Conservation (phyloP, 2,329 filamentous ascomycete genomes). For the Colletotrichum sp. region DNA sequence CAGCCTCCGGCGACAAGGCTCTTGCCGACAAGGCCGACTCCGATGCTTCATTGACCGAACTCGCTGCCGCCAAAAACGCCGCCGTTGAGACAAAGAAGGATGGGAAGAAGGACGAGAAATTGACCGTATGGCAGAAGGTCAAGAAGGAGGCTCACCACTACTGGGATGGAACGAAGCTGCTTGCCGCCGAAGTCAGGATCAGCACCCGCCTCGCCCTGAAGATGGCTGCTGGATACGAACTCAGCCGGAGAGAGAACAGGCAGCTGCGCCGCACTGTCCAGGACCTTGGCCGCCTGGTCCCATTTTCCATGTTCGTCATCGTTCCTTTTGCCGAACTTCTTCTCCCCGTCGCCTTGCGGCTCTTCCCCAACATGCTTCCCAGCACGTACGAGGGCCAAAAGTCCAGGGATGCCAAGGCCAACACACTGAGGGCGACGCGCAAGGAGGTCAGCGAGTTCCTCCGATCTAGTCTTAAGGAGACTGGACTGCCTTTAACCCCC, state of each 20-base stretch:
- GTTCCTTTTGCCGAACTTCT: constrained; percentile 95
- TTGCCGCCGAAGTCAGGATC: constrained; percentile 91
- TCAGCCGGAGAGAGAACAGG: constrained; percentile 90
- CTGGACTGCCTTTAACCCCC: constrained; percentile 85
- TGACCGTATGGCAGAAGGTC: constrained; percentile 89
- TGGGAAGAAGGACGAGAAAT: constrained; percentile 79
- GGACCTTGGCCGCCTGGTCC: constrained; percentile 89
- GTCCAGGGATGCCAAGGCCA: constrained; percentile 88
- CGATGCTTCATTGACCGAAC: constrained; percentile 59
- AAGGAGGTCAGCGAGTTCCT: constrained; percentile 95
- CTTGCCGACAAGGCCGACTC: constrained; percentile 39
- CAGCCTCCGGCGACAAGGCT: constrained; percentile 32
- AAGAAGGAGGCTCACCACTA: constrained; percentile 95
- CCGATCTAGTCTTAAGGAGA: constrained; percentile 86
- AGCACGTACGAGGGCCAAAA: constrained; percentile 96
- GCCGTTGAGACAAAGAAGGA: constrained; percentile 64
- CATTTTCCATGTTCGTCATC: constrained; percentile 96
- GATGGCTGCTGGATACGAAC: constrained; percentile 97
- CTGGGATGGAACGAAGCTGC: constrained; percentile 97
- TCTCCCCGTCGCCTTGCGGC: constrained; percentile 86
- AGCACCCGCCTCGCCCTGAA: constrained; percentile 90
- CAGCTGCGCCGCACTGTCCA: constrained; percentile 93
- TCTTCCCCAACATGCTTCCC: constrained; percentile 97
- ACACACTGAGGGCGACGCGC: constrained; percentile 79
- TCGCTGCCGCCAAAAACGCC: constrained; percentile 69